Base-by-base conservation (phyloP, 2,329 filamentous ascomycete species). In the Fusarium drepaniforme region DNA sequence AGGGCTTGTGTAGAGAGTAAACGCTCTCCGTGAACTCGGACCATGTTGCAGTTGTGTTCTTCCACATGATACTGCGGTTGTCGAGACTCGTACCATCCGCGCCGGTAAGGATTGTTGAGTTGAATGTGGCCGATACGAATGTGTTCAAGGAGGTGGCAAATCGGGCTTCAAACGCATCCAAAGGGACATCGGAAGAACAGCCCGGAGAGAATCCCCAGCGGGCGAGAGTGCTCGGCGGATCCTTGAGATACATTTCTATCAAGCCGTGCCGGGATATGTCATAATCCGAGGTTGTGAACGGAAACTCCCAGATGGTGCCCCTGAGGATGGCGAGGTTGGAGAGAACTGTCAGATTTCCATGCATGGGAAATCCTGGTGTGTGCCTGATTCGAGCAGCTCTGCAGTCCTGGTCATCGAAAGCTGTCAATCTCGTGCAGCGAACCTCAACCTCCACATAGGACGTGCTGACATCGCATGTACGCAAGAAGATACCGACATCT, bases 391-490 rank as follows among this genome's bases (percentile, higher is more conserved):
- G n/a, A 9, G 61, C 23, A 2, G 62, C 35, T 12, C 33, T 40
- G 1, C 69, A 71, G 6, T 15, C 11, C 0, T 62, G 28, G 13
- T 62, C 57, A 23, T 62, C 62, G 2, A 33, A 30, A 9, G n/a
- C 6, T 0, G 33, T n/a, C 2, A 33, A 1, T 58, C 62, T 62
- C 2, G 6, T 44, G 0, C 57, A 71, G 1, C 1, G 21, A 0
- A 71, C 8, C 1, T 58, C 2, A 16, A 71, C 61, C 3, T 71
- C 69, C 6, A 71, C 21, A 2, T 71, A 71, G 2, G 69, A 53
- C 0, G 57, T 67, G 3, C 62, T 62, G 3, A 66, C 18, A 0
- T 58, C 38, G 16, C 67, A 69, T 44, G 30, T 21, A 9, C 53
- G 64, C 3, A 56, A 35, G 25, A 28, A 28, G 25, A 25, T 25